Base-by-base conservation (phyloP, 495 filamentous ascomycete genomes). In the Xylaria sp. region DNA sequence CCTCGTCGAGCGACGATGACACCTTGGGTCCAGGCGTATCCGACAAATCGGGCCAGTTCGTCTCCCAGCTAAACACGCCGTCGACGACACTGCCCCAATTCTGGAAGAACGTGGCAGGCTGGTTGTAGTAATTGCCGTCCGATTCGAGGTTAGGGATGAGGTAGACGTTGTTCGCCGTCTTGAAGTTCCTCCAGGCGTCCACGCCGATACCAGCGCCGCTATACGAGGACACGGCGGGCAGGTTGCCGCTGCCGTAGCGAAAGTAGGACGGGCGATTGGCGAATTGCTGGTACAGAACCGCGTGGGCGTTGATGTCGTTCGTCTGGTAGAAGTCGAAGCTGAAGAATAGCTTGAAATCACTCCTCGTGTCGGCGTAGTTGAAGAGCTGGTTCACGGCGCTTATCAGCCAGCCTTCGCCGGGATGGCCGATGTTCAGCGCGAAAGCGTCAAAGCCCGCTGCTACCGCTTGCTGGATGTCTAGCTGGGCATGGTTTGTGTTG, bases 301-400 rank as follows among this genome's bases (percentile, higher is more conserved):
- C 77, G 64, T 81, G 78, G 17, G 68, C 68, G 26, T 44, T 44
- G 35, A 78, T 76, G 66, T 75, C 70, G 11, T 61, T 78, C 21
- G 73, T 76, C 35, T 72, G 76, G 64, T 72, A 75, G 59, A 82
- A 80, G 69, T 82, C 82, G 61, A 82, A 83, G 41, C 77, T 80
- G 67, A 84, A 81, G 73, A 84, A 80, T 5, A 82, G 76, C 73
- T 80, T 80, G 70, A 84, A 82, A 37, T 72, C 69, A 50, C 70
- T 67, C 53, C 41, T 59, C 8, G 67, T 35, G 8, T 53, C 59
- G 11, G 80, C 81, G 29, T 73, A 75, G 41, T 78, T 69, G 72
- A 81, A 83, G 33, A 82, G 76, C 41, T 75, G 72, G n/a, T 76
- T 71, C 15, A 78, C 69, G 5, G 76, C 71, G 71, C 63, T 77